Conservation (phyloP, 2,329 filamentous ascomycete genomes). For the Verticillium nubilum region DNA sequence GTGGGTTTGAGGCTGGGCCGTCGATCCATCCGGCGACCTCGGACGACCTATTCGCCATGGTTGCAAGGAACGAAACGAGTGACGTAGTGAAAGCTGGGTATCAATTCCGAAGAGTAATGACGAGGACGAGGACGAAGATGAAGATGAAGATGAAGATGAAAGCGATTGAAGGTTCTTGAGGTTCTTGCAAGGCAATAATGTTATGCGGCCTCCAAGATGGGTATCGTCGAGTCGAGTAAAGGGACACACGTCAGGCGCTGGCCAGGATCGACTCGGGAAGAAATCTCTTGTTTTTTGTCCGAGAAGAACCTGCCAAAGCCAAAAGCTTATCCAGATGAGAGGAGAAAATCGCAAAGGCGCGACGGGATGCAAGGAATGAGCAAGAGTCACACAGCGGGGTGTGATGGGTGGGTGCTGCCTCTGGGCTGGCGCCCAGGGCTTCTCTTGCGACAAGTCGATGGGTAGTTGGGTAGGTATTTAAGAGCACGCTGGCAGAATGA, state of each 20-base stretch:
- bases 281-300: not conserved
- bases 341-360: not conserved
- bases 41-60: constrained; percentile 7
- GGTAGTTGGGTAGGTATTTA: not conserved
- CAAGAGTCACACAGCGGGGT: not conserved
- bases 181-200: not conserved
- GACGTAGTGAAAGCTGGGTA: not conserved
- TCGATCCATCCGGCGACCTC: constrained; percentile 5
- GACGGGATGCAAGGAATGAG: not conserved
- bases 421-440: constrained; percentile 2
- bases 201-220: not conserved
- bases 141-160: not conserved
- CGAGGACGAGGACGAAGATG: not conserved
- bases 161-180: not conserved
- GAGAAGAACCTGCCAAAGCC: not conserved
- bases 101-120: not conserved
- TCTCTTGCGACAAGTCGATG: not conserved
- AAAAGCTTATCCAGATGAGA: not conserved
- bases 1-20: constrained; percentile 5
- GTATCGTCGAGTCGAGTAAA: not conserved
- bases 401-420: not conserved
- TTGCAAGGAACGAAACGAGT: not conserved
- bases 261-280: not conserved
- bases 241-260: not conserved
- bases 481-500: not conserved